phyloP scores from a whole-genome alignment of 352 stramenopile genomes.

The Globisporangium viniferum region DNA sequence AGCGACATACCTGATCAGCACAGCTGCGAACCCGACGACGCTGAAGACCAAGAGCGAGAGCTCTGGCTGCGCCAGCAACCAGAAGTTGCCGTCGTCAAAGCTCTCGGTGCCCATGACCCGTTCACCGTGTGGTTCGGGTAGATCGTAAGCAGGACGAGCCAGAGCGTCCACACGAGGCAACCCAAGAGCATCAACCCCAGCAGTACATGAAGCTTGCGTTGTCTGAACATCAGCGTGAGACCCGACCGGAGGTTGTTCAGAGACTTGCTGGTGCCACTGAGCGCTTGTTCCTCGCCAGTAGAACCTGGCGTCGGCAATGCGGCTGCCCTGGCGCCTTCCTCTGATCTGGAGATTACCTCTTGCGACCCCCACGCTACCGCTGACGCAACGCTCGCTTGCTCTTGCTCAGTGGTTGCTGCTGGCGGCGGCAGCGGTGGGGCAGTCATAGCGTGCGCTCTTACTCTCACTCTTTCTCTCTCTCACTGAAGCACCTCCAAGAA shows the following conservation, averaged over 20 bases:
- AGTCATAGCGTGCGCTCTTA: background rate
- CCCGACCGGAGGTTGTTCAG: background rate
- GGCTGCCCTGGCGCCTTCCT: background rate
- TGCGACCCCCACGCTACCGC: background rate
- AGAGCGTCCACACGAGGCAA: slow-evolving; percentile 22
- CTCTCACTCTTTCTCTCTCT: background rate
- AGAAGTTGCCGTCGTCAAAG: slow-evolving; percentile 37
- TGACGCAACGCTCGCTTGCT: background rate
- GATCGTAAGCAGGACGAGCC: slow-evolving; percentile 30
- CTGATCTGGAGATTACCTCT: background rate
- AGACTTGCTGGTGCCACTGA: background rate
- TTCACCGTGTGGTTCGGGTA: slow-evolving; percentile 32
- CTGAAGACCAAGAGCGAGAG: slow-evolving; percentile 16
- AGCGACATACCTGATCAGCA: slow-evolving; percentile 22
- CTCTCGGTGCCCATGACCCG: slow-evolving; percentile 27
- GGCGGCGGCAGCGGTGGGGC: background rate
- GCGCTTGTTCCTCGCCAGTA: background rate
- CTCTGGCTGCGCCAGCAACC: slow-evolving; percentile 30
- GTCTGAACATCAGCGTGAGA: background rate
- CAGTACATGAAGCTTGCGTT: background rate
- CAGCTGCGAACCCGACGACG: slow-evolving; percentile 18
- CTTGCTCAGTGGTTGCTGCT: background rate
- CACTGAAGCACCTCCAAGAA: background rate
- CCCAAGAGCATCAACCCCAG: background rate
- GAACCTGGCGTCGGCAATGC: background rate